A percentile compares a stretch with the other conserved stretches of the same genome.
These are phyloP conservation scores for Neurospora tetrasperma DNA, from an alignment of 495 filamentous ascomycete species.

Conservation along the genomic window DNA sequence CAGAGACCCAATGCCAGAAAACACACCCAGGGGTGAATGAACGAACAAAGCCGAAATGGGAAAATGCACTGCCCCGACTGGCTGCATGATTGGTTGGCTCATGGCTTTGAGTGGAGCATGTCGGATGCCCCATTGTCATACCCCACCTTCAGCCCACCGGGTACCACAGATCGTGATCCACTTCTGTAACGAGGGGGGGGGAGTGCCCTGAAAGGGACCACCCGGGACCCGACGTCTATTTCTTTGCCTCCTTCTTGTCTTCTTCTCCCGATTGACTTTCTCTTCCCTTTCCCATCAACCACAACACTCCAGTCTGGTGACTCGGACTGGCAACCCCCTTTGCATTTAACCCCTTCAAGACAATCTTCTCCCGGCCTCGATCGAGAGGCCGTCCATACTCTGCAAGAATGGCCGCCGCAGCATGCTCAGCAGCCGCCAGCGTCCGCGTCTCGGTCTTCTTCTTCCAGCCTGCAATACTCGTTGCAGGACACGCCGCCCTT, in stretches of 20 bases:
- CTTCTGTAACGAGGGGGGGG: neutral
- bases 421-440: constrained; percentile 12
- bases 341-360: neutral
- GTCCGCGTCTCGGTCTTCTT: constrained; percentile 1
- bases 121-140: too few species aligned
- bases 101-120: neutral
- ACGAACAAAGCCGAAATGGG: neutral
- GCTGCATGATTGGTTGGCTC: neutral
- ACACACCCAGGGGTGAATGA: neutral
- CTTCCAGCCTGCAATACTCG: constrained; percentile 2
- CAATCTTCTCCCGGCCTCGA: constrained; percentile 9
- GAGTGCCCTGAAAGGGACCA: neutral
- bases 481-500: neutral
- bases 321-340: neutral
- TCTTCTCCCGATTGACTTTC: neutral
- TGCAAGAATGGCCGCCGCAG: constrained; percentile 20
- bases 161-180: neutral
- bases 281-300: neutral
- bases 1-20: neutral
- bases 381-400: constrained; percentile 14
- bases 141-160: too few species aligned
- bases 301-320: neutral
- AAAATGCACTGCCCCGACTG: neutral
- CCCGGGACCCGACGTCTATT: neutral
- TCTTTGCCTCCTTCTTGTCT: neutral